Evolutionary conservation across 805 yeast species (phyloP), one percentile per base, ranked within the genome.

Genomic region (Metschnikowia reukaufii): DNA sequence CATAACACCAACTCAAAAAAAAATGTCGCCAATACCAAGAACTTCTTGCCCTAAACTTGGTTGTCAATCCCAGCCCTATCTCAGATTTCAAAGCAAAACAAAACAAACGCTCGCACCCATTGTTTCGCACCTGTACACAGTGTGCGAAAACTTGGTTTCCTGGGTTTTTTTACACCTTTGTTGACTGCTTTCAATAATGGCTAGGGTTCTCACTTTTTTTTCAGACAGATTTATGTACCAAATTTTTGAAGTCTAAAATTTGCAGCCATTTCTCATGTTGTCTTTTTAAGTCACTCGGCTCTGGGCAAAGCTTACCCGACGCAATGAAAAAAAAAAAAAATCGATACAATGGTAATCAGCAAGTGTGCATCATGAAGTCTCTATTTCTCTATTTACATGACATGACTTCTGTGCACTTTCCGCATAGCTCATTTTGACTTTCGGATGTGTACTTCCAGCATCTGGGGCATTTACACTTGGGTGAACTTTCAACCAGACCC

Each of bases 401-500:
- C 2, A 70, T 59, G 27, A 76, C 82, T 1, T 56, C 52, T 10
- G 66, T 64, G 67, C 98, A 92, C 55, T 94, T 77, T 1, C 44
- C 35, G 64, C 99, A 92, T 23, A 90, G 67, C 1, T 63, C 64
- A 9, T 80, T 80, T 30, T 75, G 81, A 0, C 51, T 56, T 0
- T 59, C 64, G 0, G 95, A 71, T 6, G 78, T 79, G 60, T 68
- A 82, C 59, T 88, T 88, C 99, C 99, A 94, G 67, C 99, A 94
- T 62, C 99, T 78, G 6, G 96, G 96, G 63, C 99, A 94, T 59
- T 90, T 90, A 43, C 68, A 67, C 1, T 70, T 59, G 0, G 57
- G 44, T 0, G 89, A 76, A 4, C 73, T 71, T 6, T 72, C 65
- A 2, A 85, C 75, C 2, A 62, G 51, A 2, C 74, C 52, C 2